Evolutionary conservation across 2,329 filamentous ascomycete genomes (phyloP), one percentile per base, ranked within the genome.

Genomic region (Ceratocystis cubensis): DNA sequence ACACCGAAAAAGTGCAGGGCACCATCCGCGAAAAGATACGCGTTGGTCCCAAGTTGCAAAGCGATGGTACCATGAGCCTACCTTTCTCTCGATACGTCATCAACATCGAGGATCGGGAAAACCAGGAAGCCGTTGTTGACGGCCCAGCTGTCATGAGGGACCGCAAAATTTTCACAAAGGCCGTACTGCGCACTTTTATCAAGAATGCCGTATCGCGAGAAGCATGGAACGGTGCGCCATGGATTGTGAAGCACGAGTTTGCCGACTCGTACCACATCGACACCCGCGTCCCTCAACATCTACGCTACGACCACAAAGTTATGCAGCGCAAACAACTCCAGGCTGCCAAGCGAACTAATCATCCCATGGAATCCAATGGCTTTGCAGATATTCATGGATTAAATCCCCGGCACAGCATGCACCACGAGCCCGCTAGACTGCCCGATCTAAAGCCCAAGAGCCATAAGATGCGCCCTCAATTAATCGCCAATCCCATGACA

Each of bases 171-270:
- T 99, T 97, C 74, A 96, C 93, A 33, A 97, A 99, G 76, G 87
- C 92, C 62, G 92, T 96, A 75, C 80, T 99, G 50, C 86, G 93
- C 44, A 91, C 91, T 5, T 99, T 96, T 70, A 89, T 99, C 70
- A 96, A 96, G 74, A 92, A 95, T 75, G 94, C 91, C 0, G 88
- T 96, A n/a, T 88, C 87, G 1, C 81, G 93, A 69, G 94, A 97
- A 73, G 84, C 91, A 3, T 97, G 92, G 91, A 93, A 86, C 69
- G 93, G 93, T n/a, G 94, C 94, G 0, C 93, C 94, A 0, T 99
- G 94, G 94, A 79, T 96, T 66, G 93, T 97, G 20, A 96, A 95
- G 76, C 83, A 88, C 45, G 86, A 91, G 65, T 86, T 96, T 68
- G 94, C 94, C 0, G 84, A 85, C 59, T 82, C 87, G 69, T 96